Base-by-base conservation (phyloP, 2,329 filamentous ascomycete species). In the Polytolypa hystricis region DNA sequence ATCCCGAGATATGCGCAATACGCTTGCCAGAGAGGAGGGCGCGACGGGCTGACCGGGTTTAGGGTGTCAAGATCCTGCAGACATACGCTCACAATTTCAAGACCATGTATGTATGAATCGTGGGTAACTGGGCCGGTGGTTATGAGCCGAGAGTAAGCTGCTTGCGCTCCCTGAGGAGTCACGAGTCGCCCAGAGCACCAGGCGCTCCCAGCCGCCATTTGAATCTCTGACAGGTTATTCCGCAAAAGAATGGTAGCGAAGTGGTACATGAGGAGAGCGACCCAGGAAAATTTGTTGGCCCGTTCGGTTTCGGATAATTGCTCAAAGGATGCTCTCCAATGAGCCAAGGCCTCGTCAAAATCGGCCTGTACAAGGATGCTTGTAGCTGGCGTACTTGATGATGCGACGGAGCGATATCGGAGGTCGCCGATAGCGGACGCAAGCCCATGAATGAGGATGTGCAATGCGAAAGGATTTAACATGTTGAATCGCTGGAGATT, bases 191-290 rank as follows among this genome's bases (percentile, higher is more conserved):
- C 46, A 11, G 42, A 48, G 2, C 45, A 45, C 33, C 42, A 48
- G 3, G 46, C 43, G 17, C 38, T 48, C 9, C 46, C 46, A 5
- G 46, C 46, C 6, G 46, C 46, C 46, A 47, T 47, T 15, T 47
- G 46, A 25, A 47, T 47, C 29, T 48, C 46, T 16, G 44, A 41
- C 12, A 48, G 30, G 9, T 39, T 48, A 25, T 42, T 46, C 5
- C 41, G 42, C 15, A 48, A 35, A 11, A 48, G 39, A 1, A 47
- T 39, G 2, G 45, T 35, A 10, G 41, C 39, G 26, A 48, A 44
- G 26, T 47, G 39, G 27, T 48, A 48, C 35, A 46, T 47, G 4
- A 47, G 37, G 8, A 44, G 19, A 4, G 46, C 35, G 18, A 35
- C 42, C 41, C 45, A 42, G 4, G 41, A 41, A 10, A 45, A 27